A percentile compares a stretch with the other conserved stretches of the same genome.
These are phyloP conservation scores for Prosopis cineraria DNA, from an alignment of 306 rosid genomes.

Conservation along the genomic window DNA sequence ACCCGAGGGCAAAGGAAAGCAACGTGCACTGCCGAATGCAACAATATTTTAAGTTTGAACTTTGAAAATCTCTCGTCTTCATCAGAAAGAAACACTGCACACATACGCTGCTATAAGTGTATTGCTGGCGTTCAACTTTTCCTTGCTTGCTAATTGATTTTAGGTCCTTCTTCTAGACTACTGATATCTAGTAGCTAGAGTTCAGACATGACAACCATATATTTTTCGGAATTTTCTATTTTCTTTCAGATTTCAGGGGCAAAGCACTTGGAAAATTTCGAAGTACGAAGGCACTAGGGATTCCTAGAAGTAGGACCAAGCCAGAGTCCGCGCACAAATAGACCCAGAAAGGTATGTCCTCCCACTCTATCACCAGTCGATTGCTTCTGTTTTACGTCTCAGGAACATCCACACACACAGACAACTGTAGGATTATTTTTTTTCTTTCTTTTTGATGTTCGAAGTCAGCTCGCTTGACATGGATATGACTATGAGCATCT, in stretches of 20 bases:
- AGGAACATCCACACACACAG: not conserved
- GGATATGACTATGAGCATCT: too few relatives aligned
- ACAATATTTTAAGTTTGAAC: not conserved
- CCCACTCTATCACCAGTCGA: not conserved
- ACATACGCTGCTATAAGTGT: not conserved
- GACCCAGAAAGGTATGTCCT: not conserved
- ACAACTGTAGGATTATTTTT: not conserved
- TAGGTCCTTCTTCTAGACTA: not conserved
- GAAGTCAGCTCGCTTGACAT: constrained; percentile 3
- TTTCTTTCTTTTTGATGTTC: not conserved
- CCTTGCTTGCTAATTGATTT: not conserved
- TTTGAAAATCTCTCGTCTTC: not conserved
- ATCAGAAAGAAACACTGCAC: not conserved
- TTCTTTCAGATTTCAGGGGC: not conserved
- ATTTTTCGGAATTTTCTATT: not conserved
- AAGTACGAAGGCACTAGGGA: not conserved
- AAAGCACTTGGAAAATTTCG: not conserved
- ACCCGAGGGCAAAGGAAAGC: not conserved
- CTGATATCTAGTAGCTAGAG: not conserved
- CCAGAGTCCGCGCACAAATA: not conserved
- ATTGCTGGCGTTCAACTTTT: too few relatives aligned
- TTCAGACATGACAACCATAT: not conserved
- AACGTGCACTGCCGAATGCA: not conserved
- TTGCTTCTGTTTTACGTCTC: not conserved
- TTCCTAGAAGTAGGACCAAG: not conserved